These are phyloP conservation scores for Blastomyces gilchristii DNA, from an alignment of 2,329 filamentous ascomycete genomes.

Conservation along the genomic window DNA sequence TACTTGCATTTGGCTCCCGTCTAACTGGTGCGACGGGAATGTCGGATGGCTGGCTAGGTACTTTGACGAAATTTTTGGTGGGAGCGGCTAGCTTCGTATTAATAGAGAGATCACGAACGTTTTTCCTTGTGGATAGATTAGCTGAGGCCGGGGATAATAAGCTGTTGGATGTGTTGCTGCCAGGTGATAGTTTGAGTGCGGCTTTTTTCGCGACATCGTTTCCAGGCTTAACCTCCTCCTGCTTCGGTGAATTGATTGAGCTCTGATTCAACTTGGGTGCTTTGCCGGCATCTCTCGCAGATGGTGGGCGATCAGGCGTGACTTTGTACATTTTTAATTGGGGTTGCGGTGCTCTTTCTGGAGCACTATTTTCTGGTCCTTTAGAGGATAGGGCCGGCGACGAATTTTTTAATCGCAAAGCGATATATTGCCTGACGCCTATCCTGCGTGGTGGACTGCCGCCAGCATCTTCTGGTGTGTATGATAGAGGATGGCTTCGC, in stretches of 20 bases:
- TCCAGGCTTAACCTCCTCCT: background rate
- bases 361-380: background rate
- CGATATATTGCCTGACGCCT: background rate
- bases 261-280: background rate
- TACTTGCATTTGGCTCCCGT: conserved; percentile 25
- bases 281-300: conserved; percentile 3
- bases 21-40: conserved; percentile 1
- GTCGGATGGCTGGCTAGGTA: conserved; percentile 24
- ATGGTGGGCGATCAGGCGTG: background rate
- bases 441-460: conserved; percentile 3
- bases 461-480: background rate
- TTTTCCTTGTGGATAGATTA: conserved; percentile 22
- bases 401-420: conserved; percentile 9
- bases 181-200: background rate
- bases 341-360: background rate
- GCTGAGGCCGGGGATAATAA: conserved; percentile 9
- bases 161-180: background rate
- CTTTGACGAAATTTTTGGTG: conserved; percentile 23
- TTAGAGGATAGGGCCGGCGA: conserved; percentile 7
- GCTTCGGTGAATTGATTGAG: background rate
- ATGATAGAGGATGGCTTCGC: conserved; percentile 10
- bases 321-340: background rate
- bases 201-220: background rate
- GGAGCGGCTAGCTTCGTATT: conserved; percentile 30
- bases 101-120: conserved; percentile 33